Conservation (phyloP, 352 stramenopile genomes). For the Pythium dissimile region DNA sequence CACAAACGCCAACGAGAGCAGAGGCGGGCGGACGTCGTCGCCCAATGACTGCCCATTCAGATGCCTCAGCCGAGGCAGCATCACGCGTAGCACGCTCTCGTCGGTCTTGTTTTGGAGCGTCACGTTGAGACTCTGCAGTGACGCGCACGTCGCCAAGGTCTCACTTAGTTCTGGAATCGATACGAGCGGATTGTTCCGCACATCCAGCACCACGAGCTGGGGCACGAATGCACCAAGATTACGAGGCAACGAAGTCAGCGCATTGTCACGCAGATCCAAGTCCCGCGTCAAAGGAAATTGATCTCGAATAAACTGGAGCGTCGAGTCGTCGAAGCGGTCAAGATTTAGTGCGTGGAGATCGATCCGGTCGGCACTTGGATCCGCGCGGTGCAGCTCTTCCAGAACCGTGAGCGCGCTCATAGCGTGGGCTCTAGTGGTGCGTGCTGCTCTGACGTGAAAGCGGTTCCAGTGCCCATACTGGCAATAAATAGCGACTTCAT, state of each 20-base stretch:
- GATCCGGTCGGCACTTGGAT: conserved; percentile 40
- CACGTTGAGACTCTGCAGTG: conserved; percentile 58
- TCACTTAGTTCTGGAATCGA: conserved; percentile 41
- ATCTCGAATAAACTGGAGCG: conserved; percentile 36
- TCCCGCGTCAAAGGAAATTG: conserved; percentile 48
- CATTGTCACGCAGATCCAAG: conserved; percentile 59
- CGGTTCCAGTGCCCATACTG: neutral
- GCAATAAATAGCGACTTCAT: neutral
- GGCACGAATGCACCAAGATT: conserved; percentile 39
- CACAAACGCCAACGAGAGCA: conserved; percentile 9
- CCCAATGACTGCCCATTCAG: conserved; percentile 46
- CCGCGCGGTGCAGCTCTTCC: conserved; percentile 33
- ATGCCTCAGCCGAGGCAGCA: conserved; percentile 55
- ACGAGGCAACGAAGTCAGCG: conserved; percentile 31
- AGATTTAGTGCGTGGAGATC: conserved; percentile 35
- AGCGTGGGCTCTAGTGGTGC: neutral
- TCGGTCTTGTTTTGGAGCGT: conserved; percentile 40
- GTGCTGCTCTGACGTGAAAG: neutral
- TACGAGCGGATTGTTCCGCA: conserved; percentile 46
- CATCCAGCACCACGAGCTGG: conserved; percentile 55
- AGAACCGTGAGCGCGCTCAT: conserved; percentile 50
- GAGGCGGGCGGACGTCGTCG: conserved; percentile 1
- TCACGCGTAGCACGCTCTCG: conserved; percentile 48
- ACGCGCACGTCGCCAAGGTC: conserved; percentile 37
- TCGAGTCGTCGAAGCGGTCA: conserved; percentile 20